Conservation (phyloP, 495 filamentous ascomycete genomes). For the Umbilicaria muhlenbergii region DNA sequence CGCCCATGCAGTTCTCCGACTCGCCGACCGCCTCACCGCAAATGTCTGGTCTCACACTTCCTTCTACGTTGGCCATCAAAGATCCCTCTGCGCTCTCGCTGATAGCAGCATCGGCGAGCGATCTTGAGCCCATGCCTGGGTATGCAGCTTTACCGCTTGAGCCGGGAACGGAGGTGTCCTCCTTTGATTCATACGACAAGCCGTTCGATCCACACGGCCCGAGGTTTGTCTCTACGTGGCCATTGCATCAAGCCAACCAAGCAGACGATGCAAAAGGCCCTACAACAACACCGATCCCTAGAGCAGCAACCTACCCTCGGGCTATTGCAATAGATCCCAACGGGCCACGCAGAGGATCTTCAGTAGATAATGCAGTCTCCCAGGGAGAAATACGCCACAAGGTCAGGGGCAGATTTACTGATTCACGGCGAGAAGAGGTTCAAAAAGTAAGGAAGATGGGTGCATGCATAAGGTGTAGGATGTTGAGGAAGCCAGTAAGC, state of each 20-base stretch:
- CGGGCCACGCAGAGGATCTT: constrained; percentile 38
- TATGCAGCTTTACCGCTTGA: constrained; percentile 14
- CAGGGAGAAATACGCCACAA: constrained; percentile 38
- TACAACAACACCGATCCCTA: constrained; percentile 26
- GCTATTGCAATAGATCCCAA: constrained; percentile 41
- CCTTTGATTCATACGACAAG: constrained; percentile 14
- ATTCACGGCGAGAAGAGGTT: constrained; percentile 56
- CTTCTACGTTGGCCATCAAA: background rate
- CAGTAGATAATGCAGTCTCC: constrained; percentile 38
- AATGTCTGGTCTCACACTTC: too few relatives aligned
- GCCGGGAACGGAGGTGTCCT: constrained; percentile 12
- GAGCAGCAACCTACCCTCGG: constrained; percentile 31
- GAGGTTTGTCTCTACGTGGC: background rate
- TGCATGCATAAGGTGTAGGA: constrained; percentile 73
- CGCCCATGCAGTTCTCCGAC: constrained; percentile 4
- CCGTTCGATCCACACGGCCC: constrained; percentile 7
- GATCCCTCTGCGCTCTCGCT: constrained; percentile 24
- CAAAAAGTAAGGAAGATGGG: constrained; percentile 66
- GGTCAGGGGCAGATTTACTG: constrained; percentile 52
- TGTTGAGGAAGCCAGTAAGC: constrained; percentile 63
- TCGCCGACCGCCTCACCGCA: background rate
- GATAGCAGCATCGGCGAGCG: constrained; percentile 34
- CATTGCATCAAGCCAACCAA: background rate
- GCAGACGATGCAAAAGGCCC: background rate
- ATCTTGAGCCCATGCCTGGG: constrained; percentile 17